Evolutionary conservation across 192 early-diverging fungal genomes (phyloP), one percentile per base, ranked within the genome.

Genomic region (Ambispora gerdemannii): DNA sequence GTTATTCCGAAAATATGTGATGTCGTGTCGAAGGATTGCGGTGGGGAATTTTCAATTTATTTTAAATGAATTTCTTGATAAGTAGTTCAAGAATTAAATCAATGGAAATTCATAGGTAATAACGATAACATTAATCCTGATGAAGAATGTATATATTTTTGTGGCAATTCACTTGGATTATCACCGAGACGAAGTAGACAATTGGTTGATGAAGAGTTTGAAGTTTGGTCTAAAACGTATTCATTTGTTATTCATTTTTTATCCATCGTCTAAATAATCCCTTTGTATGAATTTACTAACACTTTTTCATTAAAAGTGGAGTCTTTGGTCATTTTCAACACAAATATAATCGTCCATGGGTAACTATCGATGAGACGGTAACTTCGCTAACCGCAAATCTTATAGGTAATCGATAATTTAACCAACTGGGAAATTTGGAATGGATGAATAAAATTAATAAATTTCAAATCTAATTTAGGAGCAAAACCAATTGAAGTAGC

Each of bases 111-210:
- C 20, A 11, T 27, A 35, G 11, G 15, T 22, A 20, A 10, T 34
- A 4, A 22, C 36, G n/a, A 32, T 53, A 17, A 50, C 28, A 47
- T 28, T 63, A 69, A 52, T 15, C 69, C 76, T 11, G 73, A 83
- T 27, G 77, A 79, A 19, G 50, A 73, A 22, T 86, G 81, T 51
- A 79, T 88, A 13, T 98, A 98, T 76, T 80, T 98, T 55, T 93
- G 93, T 76, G 97, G 97, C 25, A 97, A 98, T 81, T 96, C 94
- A 7, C 84, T 98, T 13, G 95, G 97, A 3, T 81, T 97, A 68
- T 82, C 91, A 75, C 94, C 97, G 34, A 85, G 82, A 43, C 75
- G 80, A 13, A 84, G 91, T 0, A 76, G 83, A 22, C 77, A 78
- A 10, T 75, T 90, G 4, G 73, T 98, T n/a, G 84, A 81, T 50